Conservation (phyloP, 192 early-diverging fungal genomes). For the Linnemannia hyalina region DNA sequence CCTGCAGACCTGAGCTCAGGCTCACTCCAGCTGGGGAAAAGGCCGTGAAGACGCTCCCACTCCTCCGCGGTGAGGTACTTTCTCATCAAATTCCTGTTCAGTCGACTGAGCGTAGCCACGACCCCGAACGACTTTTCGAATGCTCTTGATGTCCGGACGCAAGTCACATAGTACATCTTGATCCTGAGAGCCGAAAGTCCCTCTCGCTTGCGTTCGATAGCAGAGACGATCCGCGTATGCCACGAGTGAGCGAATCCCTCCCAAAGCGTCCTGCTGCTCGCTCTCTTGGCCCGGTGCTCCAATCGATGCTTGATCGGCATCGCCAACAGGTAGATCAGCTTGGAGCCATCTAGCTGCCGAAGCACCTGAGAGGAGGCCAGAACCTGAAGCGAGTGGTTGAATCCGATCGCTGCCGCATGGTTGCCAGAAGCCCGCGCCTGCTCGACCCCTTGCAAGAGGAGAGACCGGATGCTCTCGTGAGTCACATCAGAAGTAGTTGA, state of each 20-base stretch:
- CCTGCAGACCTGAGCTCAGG: constrained; percentile 14
- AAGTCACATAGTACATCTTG: constrained; percentile 55
- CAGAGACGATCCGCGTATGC: constrained; percentile 38
- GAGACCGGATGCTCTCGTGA: constrained; percentile 19
- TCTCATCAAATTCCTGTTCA: constrained; percentile 27
- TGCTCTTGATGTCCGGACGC: constrained; percentile 41
- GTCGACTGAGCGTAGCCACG: constrained; percentile 22
- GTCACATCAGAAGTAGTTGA: background rate
- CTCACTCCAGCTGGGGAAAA: background rate
- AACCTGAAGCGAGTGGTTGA: constrained; percentile 51
- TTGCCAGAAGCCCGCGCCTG: constrained; percentile 51
- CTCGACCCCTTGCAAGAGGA: constrained; percentile 38
- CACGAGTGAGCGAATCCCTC: constrained; percentile 46
- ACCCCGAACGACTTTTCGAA: constrained; percentile 47
- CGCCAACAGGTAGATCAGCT: constrained; percentile 47
- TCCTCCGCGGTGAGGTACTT: constrained; percentile 34
- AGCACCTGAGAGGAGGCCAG: constrained; percentile 33
- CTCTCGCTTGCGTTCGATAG: constrained; percentile 54
- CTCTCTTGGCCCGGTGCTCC: constrained; percentile 33
- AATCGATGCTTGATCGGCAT: constrained; percentile 52
- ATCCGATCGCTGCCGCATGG: constrained; percentile 53
- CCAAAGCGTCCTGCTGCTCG: constrained; percentile 40
- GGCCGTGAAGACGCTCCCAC: constrained; percentile 22
- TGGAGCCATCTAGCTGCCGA: constrained; percentile 40
- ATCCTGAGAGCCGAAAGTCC: constrained; percentile 40